Percentiles rank a stretch among this genome's conserved stretches.
phyloP scores from a whole-genome alignment of 2,329 filamentous ascomycete genomes.

The Amauroascus niger region DNA sequence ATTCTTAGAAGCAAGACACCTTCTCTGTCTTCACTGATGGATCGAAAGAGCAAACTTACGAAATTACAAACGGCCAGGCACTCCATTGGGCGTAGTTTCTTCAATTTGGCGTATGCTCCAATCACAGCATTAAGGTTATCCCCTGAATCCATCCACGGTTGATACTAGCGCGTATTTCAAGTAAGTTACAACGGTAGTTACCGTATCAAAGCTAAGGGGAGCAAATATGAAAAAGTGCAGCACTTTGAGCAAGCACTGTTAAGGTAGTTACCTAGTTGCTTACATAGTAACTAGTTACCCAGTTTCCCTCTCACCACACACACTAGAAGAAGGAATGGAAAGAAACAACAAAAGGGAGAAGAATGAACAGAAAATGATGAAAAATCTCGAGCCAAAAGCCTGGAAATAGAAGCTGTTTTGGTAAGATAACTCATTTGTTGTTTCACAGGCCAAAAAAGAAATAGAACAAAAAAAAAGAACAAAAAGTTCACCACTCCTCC shows the following conservation, averaged over 20 bases:
- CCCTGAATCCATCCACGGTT: constrained; percentile 3
- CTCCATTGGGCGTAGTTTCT: background rate
- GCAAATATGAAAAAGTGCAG: too few species aligned
- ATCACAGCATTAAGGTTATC: constrained; percentile 3
- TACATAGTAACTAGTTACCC: too few species aligned
- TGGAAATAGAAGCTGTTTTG: background rate
- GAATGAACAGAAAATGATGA: background rate
- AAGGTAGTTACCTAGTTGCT: too few species aligned
- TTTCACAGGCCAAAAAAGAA: constrained; percentile 6
- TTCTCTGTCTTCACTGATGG: too few species aligned
- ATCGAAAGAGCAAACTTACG: background rate
- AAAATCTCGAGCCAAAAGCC: background rate
- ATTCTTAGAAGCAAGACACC: too few species aligned
- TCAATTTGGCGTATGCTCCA: background rate
- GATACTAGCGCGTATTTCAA: background rate
- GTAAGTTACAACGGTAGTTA: background rate
- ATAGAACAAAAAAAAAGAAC: background rate
- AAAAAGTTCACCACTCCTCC: background rate
- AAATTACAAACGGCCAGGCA: background rate
- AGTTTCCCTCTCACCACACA: background rate
- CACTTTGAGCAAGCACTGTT: too few species aligned
- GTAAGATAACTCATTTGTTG: too few species aligned
- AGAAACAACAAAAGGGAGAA: background rate
- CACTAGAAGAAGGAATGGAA: background rate
- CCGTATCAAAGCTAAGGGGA: background rate